Base-by-base conservation (phyloP, 2,329 filamentous ascomycete species). In the Microsporum ferrugineum region DNA sequence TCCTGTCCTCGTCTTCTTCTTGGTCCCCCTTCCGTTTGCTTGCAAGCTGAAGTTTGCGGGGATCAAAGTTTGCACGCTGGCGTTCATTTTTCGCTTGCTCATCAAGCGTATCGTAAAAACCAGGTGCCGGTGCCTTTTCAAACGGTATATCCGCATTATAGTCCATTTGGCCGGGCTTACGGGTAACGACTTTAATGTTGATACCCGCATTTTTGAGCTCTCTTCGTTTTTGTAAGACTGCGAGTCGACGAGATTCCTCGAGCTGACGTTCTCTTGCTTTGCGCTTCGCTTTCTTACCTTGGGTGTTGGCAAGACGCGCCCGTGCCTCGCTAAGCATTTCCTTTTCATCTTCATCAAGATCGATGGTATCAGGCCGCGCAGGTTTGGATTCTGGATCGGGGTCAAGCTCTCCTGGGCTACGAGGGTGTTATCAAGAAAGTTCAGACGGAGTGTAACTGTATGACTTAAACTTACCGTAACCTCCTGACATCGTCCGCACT, bases 111-210 rank as follows among this genome's bases (percentile, higher is more conserved):
- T 99, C 92, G 76, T 92, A 96, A 72, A 99, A 99, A 10, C 94
- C 94, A 27, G 86, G 79, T 0, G 88, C 87, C 0, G 94, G 87
- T 65, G 89, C 88, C 75, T 94, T 96, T 74, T 99, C 94, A 66
- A 99, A 97, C 0, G 94, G 94, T 66, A 99, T 95, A 68, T 99
- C 94, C 68, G 94, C 94, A 75, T 99, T 99, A 79, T 99, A 99
- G 75, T 99, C 94, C 90, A 99, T 99, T 78, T 97, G 88, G 0
- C 94, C 94, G 79, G 90, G 86, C 79, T 97, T 97, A 63, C 88
- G 85, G 12, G 88, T 94, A 2, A 86, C 85, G 61, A 97, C 86
- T 76, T 97, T 99, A 78, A 97, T 91, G 73, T 99, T 99, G 76
- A 99, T 97, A 56, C 94, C 94, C 1, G 94, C 91, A 71, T 91